Base-by-base conservation (phyloP, 352 stramenopile species). In the Phytophthora parvispora region DNA sequence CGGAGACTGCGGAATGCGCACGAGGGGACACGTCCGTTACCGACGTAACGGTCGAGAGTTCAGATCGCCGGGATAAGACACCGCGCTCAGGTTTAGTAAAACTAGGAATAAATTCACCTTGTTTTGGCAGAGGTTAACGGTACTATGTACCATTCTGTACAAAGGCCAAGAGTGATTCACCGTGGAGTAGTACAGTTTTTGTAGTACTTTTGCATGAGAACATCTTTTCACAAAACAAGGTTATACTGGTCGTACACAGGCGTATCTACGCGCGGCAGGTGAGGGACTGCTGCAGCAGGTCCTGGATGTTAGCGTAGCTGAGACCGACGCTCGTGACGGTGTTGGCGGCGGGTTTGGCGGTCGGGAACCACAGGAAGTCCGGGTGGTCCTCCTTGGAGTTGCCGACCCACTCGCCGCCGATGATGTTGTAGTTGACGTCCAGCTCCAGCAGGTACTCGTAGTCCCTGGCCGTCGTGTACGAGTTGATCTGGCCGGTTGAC, bases 361-460 rank as follows among this genome's bases (percentile, higher is more conserved):
- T 80, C 4, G 74, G 50, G 24, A 77, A 71, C 75, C 75, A 80
- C 40, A 83, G 42, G 24, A 83, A 83, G 24, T 80, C 75, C 1
- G 72, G 63, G 47, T 83, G 72, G 38, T 77, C 62, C 8, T 73
- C 51, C 22, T 70, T 65, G 7, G 68, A 76, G 8, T 61, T 38
- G 22, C 64, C 67, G 22, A 80, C 61, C 72, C 75, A 80, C 22
- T 80, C 75, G 6, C 75, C 75, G 40, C 75, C 75, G 31, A 83
- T 72, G 50, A 83, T 80, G 42, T 78, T 72, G 52, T 77, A 50
- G 42, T 63, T 48, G 38, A 34, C 47, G 47, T 83, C 75, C 6
- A 83, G 55, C 55, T 83, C 75, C 38, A 83, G 51, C 38, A 83
- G 65, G 32, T 83, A 83, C 55, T 72, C 69, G 63, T 83, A 83